These are phyloP conservation scores for Carex myosuroides DNA, from an alignment of 176 grass and related monocot genomes.

Conservation along the genomic window DNA sequence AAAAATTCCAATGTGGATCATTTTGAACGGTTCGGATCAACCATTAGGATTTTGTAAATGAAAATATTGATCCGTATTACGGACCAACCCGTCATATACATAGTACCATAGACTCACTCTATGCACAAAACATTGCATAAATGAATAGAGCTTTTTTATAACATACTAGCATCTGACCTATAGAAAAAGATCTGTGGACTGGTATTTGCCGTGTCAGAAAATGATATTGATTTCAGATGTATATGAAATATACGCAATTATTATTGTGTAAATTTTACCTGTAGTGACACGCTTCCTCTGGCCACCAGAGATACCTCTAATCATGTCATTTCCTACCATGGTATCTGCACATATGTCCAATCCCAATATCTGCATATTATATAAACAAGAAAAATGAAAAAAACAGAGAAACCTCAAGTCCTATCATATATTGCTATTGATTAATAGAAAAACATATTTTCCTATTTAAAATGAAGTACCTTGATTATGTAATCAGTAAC, in stretches of 20 bases:
- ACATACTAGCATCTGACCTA: neutral
- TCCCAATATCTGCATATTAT: conserved; percentile 24
- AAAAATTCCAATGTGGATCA: too few species aligned
- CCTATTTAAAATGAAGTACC: conserved; percentile 24
- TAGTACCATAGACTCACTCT: too few species aligned
- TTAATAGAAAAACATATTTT: neutral
- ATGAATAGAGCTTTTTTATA: neutral
- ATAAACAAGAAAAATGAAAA: neutral
- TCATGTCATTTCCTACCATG: conserved; percentile 28
- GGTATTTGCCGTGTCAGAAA: neutral
- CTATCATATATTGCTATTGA: neutral
- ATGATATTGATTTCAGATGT: neutral
- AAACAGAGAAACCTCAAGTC: neutral
- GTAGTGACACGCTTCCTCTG: conserved; percentile 30
- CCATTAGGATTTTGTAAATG: too few species aligned
- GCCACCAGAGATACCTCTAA: conserved; percentile 29
- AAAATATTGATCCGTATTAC: too few species aligned
- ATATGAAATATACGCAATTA: neutral
- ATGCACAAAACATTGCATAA: neutral
- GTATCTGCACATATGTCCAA: conserved; percentile 28
- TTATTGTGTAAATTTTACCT: neutral
- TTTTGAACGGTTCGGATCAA: too few species aligned
- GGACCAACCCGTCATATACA: too few species aligned
- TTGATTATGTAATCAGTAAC: conserved; percentile 79
- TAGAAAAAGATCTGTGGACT: neutral